Evolutionary conservation across 768 basidiomycete species (phyloP).

Genomic region (Lepiota brunneoincarnata): DNA sequence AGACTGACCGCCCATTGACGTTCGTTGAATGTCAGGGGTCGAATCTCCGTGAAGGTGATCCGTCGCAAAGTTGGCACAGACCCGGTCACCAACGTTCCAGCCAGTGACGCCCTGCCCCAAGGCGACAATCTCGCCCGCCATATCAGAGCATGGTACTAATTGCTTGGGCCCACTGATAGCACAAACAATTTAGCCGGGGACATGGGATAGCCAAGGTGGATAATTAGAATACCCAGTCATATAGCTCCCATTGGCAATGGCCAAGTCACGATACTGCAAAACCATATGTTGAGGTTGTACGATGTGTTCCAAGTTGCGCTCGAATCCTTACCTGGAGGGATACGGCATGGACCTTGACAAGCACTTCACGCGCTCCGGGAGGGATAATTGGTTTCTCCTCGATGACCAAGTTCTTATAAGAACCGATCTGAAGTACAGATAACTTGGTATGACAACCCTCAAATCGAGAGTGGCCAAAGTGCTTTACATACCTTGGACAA

Average conservation of each 20-base stretch:
- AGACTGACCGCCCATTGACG: slow-evolving; percentile 42
- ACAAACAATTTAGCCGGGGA: too few relatives aligned
- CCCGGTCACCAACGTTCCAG: slow-evolving; percentile 57
- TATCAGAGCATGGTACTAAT: slow-evolving; percentile 44
- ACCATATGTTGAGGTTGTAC: not conserved
- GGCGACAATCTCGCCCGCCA: slow-evolving; percentile 55
- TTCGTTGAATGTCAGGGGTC: slow-evolving; percentile 26
- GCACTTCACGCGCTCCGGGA: slow-evolving; percentile 45
- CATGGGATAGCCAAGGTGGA: not conserved
- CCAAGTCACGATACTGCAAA: slow-evolving; percentile 49
- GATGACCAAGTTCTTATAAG: slow-evolving; percentile 21
- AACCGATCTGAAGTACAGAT: slow-evolving; percentile 15
- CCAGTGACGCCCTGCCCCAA: slow-evolving; percentile 39
- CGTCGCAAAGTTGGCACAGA: slow-evolving; percentile 49
- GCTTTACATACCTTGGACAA: not conserved
- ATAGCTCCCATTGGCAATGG: slow-evolving; percentile 38
- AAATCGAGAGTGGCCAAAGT: not conserved
- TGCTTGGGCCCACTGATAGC: slow-evolving; percentile 13
- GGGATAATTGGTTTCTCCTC: slow-evolving; percentile 23
- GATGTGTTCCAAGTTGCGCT: not conserved
- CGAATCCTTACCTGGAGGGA: slow-evolving; percentile 44
- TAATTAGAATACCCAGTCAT: slow-evolving; percentile 25
- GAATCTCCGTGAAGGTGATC: slow-evolving; percentile 48
- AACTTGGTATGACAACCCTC: not conserved
- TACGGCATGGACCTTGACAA: slow-evolving; percentile 55